Conservation (phyloP, 2,329 filamentous ascomycete genomes). For the Hymenoscyphus linearis region DNA sequence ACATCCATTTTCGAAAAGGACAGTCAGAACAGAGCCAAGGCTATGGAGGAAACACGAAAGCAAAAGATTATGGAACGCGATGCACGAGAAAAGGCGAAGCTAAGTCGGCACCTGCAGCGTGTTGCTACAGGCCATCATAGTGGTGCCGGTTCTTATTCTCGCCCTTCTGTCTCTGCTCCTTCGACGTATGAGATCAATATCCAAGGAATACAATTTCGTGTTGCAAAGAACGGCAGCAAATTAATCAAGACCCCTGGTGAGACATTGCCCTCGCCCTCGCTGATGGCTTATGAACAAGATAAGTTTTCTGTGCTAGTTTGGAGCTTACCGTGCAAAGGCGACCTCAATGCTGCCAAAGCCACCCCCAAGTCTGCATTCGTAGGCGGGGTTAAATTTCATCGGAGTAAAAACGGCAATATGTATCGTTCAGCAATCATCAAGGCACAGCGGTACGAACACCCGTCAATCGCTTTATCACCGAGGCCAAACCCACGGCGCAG, state of each 20-base stretch:
- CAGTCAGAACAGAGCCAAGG: constrained; percentile 59
- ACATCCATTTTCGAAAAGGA: constrained; percentile 72
- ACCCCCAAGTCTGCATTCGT: constrained; percentile 71
- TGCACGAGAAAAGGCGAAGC: constrained; percentile 53
- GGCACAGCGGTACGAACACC: constrained; percentile 63
- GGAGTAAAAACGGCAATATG: constrained; percentile 84
- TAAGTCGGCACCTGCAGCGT: constrained; percentile 43
- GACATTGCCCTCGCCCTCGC: constrained; percentile 11
- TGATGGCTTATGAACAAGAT: constrained; percentile 7
- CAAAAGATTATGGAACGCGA: constrained; percentile 51
- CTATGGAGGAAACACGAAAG: constrained; percentile 64
- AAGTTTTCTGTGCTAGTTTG: constrained; percentile 11
- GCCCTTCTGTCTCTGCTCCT: constrained; percentile 31
- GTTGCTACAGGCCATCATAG: constrained; percentile 23
- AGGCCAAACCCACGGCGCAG: constrained; percentile 26
- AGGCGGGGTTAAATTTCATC: constrained; percentile 74
- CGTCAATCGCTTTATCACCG: background rate
- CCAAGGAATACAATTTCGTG: constrained; percentile 67
- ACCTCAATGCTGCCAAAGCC: constrained; percentile 53
- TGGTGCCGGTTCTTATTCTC: constrained; percentile 9
- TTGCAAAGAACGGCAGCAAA: constrained; percentile 76
- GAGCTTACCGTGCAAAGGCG: constrained; percentile 41
- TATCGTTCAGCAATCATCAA: constrained; percentile 71
- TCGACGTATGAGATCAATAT: constrained; percentile 58
- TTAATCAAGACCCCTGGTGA: constrained; percentile 69